Percentiles rank a stretch among this genome's conserved stretches.
Conservation (phyloP, 805 yeast species). For the Wickerhamiella hasegawae region DNA sequence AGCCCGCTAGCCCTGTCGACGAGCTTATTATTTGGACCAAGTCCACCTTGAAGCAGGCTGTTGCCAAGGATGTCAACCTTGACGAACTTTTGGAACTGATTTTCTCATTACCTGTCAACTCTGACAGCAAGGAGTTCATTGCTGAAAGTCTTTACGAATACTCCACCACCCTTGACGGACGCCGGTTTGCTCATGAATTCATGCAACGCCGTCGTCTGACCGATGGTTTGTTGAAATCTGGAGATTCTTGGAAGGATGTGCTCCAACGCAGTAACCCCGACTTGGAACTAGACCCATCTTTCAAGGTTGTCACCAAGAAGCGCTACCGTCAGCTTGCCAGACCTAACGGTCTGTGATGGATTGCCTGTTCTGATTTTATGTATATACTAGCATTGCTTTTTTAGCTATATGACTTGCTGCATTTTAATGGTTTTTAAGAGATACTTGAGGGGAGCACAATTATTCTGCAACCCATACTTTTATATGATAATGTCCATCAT, state of each 20-base stretch:
- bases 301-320: conserved; percentile 52
- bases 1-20: conserved; percentile 17
- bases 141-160: conserved; percentile 77
- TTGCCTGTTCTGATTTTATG: neutral
- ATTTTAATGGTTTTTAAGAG: too few relatives aligned
- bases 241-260: conserved; percentile 60
- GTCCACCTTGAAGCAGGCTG: conserved; percentile 24
- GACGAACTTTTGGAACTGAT: conserved; percentile 70
- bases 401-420: too few relatives aligned
- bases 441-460: too few relatives aligned
- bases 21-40: conserved; percentile 28
- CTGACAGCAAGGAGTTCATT: conserved; percentile 69
- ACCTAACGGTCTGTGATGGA: conserved; percentile 4
- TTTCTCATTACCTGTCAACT: conserved; percentile 58
- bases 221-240: conserved; percentile 35
- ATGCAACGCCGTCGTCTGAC: conserved; percentile 58
- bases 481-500: too few relatives aligned
- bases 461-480: too few relatives aligned
- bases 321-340: conserved; percentile 11
- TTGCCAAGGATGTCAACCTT: conserved; percentile 59
- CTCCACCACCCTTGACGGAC: conserved; percentile 73
- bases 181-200: conserved; percentile 85
- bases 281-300: conserved; percentile 26
- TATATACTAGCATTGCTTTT: too few relatives aligned
- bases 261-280: conserved; percentile 25